Percentiles rank a stretch among this genome's conserved stretches.
Conservation (phyloP, 2,329 filamentous ascomycete species). For the Atkinsonella texensis region DNA sequence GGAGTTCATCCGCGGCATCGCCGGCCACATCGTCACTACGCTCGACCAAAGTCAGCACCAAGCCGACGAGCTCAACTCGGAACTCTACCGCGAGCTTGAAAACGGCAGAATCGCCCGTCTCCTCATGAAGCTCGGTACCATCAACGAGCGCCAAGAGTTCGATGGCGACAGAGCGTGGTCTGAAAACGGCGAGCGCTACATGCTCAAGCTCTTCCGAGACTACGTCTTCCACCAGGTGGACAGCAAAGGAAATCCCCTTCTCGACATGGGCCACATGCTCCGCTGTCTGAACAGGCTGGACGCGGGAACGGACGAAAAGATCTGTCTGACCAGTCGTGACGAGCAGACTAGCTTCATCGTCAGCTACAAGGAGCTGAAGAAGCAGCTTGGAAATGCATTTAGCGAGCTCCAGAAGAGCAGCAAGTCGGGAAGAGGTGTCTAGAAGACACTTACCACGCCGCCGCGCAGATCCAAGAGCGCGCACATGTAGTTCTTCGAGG, state of each 20-base stretch:
- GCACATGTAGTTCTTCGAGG: conserved; percentile 2
- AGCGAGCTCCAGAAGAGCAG: conserved; percentile 42
- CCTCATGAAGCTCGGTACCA: conserved; percentile 67
- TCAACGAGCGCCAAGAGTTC: conserved; percentile 84
- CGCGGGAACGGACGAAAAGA: conserved; percentile 74
- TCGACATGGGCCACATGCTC: conserved; percentile 81
- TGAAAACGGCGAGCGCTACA: conserved; percentile 84
- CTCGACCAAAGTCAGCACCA: conserved; percentile 72
- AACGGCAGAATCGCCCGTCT: conserved; percentile 77
- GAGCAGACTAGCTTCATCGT: conserved; percentile 82
- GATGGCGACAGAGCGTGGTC: conserved; percentile 72
- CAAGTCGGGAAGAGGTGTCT: conserved; percentile 25
- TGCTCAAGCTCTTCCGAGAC: conserved; percentile 88
- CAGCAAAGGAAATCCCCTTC: conserved; percentile 64
- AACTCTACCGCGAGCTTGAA: conserved; percentile 72
- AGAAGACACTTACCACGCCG: conserved; percentile 12
- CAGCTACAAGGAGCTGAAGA: conserved; percentile 79
- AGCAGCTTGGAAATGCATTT: conserved; percentile 46
- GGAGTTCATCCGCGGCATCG: conserved; percentile 66
- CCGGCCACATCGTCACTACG: conserved; percentile 60
- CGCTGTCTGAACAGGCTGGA: conserved; percentile 85
- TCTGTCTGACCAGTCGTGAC: conserved; percentile 78
- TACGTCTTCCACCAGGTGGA: conserved; percentile 97
- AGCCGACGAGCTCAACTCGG: conserved; percentile 60
- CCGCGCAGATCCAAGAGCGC: conserved; percentile 5